phyloP scores from a whole-genome alignment of 768 basidiomycete genomes.

The Pleurotus pulmonarius region DNA sequence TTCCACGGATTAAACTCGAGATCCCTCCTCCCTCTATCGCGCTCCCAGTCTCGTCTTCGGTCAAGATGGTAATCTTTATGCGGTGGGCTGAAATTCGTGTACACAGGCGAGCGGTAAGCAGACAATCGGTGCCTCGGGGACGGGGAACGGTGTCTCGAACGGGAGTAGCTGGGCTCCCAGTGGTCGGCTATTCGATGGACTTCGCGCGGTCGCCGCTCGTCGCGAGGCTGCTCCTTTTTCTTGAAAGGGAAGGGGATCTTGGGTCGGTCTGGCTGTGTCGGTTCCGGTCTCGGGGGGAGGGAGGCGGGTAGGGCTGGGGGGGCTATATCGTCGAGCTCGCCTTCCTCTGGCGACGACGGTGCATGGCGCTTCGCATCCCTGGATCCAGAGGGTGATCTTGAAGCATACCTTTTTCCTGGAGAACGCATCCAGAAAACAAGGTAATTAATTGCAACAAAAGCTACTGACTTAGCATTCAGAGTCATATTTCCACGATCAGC shows the following conservation, averaged over 20 bases:
- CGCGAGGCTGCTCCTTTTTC: conserved; percentile 26
- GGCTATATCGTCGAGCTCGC: conserved; percentile 67
- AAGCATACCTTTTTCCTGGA: conserved; percentile 55
- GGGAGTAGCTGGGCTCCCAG: conserved; percentile 33
- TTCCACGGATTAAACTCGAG: not conserved
- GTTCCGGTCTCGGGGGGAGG: conserved; percentile 15
- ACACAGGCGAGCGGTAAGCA: conserved; percentile 30
- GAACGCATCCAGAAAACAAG: conserved; percentile 6
- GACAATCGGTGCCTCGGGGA: conserved; percentile 38
- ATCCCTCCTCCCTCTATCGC: conserved; percentile 13
- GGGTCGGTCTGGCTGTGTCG: conserved; percentile 23
- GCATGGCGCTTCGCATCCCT: conserved; percentile 53
- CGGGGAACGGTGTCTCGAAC: conserved; percentile 31
- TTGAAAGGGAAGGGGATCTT: conserved; percentile 81
- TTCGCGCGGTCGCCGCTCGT: conserved; percentile 15
- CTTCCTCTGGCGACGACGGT: conserved; percentile 77
- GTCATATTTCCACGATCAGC: too few relatives aligned
- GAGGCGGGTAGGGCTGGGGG: conserved; percentile 8
- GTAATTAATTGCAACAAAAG: too few relatives aligned
- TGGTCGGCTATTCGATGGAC: conserved; percentile 25
- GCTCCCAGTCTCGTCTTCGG: conserved; percentile 29
- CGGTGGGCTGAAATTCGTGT: conserved; percentile 32
- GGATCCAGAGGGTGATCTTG: conserved; percentile 43
- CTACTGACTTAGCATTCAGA: too few relatives aligned
- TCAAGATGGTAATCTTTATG: conserved; percentile 30